phyloP scores from a whole-genome alignment of 1,284 basidiomycete genomes.

The Trichosporon sp. region DNA sequence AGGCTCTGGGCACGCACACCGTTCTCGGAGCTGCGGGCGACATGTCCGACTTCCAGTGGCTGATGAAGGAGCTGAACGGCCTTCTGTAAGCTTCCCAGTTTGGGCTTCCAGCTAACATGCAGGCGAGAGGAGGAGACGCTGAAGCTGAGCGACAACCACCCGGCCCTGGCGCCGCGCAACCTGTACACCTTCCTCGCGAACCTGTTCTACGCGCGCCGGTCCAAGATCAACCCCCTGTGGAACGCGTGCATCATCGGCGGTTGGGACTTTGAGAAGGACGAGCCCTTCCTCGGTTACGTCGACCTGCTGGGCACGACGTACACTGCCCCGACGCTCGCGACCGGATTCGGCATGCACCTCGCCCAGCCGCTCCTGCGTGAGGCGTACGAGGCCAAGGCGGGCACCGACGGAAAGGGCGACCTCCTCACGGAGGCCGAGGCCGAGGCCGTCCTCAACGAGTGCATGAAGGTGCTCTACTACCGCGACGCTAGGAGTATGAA shows the following conservation, averaged over 20 bases:
- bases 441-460: slow-evolving; percentile 74
- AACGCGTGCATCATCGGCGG: slow-evolving; percentile 95
- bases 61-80: slow-evolving; percentile 66
- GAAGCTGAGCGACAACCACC: slow-evolving; percentile 75
- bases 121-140: slow-evolving; percentile 67
- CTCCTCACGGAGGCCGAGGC: slow-evolving; percentile 78
- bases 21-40: slow-evolving; percentile 92
- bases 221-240: slow-evolving; percentile 93
- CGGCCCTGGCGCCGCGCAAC: slow-evolving; percentile 77
- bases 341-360: slow-evolving; percentile 93
- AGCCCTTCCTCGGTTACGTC: slow-evolving; percentile 84
- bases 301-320: slow-evolving; percentile 98
- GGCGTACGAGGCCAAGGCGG: slow-evolving; percentile 60
- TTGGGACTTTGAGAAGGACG: slow-evolving; percentile 70
- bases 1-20: slow-evolving; percentile 77
- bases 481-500: slow-evolving; percentile 94
- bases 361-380: slow-evolving; percentile 90
- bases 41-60: slow-evolving; percentile 96
- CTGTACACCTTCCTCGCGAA: slow-evolving; percentile 91
- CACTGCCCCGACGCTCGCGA: slow-evolving; percentile 89
- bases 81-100: slow-evolving; percentile 45
- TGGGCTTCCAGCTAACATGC: slow-evolving; percentile 16
- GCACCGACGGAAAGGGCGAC: slow-evolving; percentile 77
- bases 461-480: slow-evolving; percentile 95
- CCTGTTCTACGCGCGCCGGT: slow-evolving; percentile 86